A percentile compares a stretch with the other conserved stretches of the same genome.
phyloP scores from a whole-genome alignment of 1,284 basidiomycete species.

The Paramarasmius palmivorus region DNA sequence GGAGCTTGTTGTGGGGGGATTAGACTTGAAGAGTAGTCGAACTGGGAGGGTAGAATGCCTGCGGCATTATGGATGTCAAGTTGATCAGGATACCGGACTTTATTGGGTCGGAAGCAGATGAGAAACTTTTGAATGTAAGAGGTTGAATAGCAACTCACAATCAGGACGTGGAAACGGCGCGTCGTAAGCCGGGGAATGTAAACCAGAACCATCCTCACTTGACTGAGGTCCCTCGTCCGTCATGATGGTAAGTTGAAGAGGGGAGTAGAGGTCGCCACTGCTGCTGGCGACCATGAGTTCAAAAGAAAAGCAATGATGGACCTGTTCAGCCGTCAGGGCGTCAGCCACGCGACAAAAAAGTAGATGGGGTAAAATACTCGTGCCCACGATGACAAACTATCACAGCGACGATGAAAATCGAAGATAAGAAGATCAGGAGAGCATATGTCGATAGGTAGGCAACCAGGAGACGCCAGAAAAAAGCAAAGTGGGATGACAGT shows the following conservation, averaged over 20 bases:
- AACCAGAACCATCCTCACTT: constrained; percentile 69
- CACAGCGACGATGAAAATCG: too few relatives aligned
- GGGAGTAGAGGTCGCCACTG: constrained; percentile 54
- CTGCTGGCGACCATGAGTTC: constrained; percentile 52
- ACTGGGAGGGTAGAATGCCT: constrained; percentile 46
- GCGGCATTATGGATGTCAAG: constrained; percentile 48
- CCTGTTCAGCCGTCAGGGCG: constrained; percentile 9
- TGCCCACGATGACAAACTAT: constrained; percentile 13
- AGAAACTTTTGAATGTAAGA: constrained; percentile 31
- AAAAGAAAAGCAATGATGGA: constrained; percentile 4
- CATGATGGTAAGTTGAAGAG: constrained; percentile 49
- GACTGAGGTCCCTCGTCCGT: constrained; percentile 67
- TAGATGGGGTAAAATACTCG: constrained; percentile 10
- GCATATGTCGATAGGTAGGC: too few relatives aligned
- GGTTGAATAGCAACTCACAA: constrained; percentile 46
- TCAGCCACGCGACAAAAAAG: constrained; percentile 12
- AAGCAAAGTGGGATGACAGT: too few relatives aligned
- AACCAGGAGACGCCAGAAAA: too few relatives aligned
- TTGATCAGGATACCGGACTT: constrained; percentile 70
- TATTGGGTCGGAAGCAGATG: constrained; percentile 43
- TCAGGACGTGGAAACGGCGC: constrained; percentile 46
- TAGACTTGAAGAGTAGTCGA: constrained; percentile 41
- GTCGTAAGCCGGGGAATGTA: constrained; percentile 67
- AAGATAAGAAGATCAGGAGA: too few relatives aligned
- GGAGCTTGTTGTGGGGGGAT: constrained; percentile 40